A percentile compares a stretch with the other conserved stretches of the same genome.
phyloP scores from a whole-genome alignment of 306 rosid species.

The Macrotyloma uniflorum region DNA sequence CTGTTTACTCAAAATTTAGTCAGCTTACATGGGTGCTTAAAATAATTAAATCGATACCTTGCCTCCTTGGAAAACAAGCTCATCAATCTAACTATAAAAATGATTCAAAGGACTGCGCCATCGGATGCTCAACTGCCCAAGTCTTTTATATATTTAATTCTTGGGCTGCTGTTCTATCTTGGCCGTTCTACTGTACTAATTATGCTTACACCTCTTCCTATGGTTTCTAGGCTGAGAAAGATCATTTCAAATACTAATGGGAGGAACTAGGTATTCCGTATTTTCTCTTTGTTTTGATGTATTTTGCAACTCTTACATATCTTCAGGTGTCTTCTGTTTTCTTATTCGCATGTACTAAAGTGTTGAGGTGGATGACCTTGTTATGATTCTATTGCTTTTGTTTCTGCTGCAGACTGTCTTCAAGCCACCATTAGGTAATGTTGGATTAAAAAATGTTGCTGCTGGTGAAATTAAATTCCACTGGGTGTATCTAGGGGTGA shows the following conservation, averaged over 20 bases:
- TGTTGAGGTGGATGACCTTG: constrained; percentile 30
- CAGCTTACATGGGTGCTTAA: neutral
- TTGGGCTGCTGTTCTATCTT: constrained; percentile 18
- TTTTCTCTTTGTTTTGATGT: constrained; percentile 35
- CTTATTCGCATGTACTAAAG: neutral
- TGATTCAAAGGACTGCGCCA: constrained; percentile 27
- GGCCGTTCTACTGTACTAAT: constrained; percentile 20
- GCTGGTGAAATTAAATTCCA: constrained; percentile 28
- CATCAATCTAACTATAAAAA: constrained; percentile 24
- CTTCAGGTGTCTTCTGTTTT: constrained; percentile 34
- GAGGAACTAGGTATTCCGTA: constrained; percentile 37
- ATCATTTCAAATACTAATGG: constrained; percentile 37
- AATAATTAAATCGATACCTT: constrained; percentile 17
- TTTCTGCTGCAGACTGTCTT: constrained; percentile 46
- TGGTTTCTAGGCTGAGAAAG: constrained; percentile 58
- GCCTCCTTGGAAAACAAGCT: constrained; percentile 7
- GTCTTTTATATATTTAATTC: constrained; percentile 22
- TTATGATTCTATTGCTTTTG: constrained; percentile 27
- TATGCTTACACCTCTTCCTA: constrained; percentile 42
- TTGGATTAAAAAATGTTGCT: constrained; percentile 31
- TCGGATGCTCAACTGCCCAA: constrained; percentile 27
- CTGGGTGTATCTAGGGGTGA: constrained; percentile 32
- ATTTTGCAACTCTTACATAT: constrained; percentile 25
- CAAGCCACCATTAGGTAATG: constrained; percentile 19
- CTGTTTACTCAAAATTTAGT: constrained; percentile 12